Base-by-base conservation (phyloP, 2,329 filamentous ascomycete genomes). In the Talaromyces atroroseus region DNA sequence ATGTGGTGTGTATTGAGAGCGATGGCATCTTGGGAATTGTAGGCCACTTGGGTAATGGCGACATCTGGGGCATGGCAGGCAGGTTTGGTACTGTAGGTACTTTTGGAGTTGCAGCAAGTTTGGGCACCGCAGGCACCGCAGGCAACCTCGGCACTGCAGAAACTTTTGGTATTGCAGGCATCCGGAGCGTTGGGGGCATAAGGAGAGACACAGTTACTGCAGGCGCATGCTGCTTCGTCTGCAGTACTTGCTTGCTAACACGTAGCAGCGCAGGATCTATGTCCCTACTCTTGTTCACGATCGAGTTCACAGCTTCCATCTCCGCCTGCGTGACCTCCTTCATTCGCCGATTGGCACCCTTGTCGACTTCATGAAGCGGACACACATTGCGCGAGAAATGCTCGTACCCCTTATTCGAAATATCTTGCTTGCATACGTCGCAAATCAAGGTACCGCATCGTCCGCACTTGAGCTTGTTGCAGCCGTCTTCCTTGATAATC, bases 401-500 rank as follows among this genome's bases (percentile, higher is more conserved):
- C 0, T 75, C 62, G 64, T 95, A 94, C 56, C 80, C 70, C 16
- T 65, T 72, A 56, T 79, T 82, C 1, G 82, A 81, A 21, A 83
- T 74, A 48, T 79, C 71, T 63, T 86, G 77, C 21, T 84, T 85
- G 72, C 90, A 95, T 44, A 72, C 64, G 59, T 78, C 81, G 70
- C 82, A 85, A 69, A 84, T 81, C 7, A 74, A 58, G 45, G 78
- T 78, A 3, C 64, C 58, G 63, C 82, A 85, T n/a, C 80, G 79
- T 0, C 81, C 76, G 68, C 90, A 95, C 0, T 70, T 79, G 82
- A 95, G 89, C 72, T 92, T 92, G 74, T 95, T 95, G 74, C 90
- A 95, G 2, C 90, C 90, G 32, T 76, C 69, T 36, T 86, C 81
- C 67, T 95, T 95, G 68, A 95, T 81, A 64, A 92, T 94, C 0